Base-by-base conservation (phyloP, 139 green algal species). In the Edaphochlamys debaryana region DNA sequence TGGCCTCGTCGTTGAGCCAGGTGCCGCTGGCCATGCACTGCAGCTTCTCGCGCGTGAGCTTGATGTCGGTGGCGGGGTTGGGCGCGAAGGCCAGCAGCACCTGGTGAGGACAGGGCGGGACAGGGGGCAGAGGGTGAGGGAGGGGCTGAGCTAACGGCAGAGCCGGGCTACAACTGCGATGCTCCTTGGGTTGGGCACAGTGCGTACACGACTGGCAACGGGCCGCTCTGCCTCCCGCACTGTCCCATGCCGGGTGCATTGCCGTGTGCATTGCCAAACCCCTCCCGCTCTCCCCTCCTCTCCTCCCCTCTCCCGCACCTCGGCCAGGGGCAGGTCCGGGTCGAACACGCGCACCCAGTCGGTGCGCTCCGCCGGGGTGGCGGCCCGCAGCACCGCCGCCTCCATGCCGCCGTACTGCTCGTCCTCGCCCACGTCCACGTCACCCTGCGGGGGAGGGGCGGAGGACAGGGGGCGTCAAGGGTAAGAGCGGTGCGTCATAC, bases 1-100 rank as follows among this genome's bases (percentile, higher is more conserved):
- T 96, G 67, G 95, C 88, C 81, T 97, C 94, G 38, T 97, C 94
- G 75, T 97, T 97, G 6, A 97, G 91, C 94, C 93, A 97, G 48
- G 20, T 22, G 11, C 36, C 40, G 37, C 30, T 1, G 4, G 38
- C 25, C 73, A 91, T 63, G 71, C 72, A 88, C 5, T 25, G 32
- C 80, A 91, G 56, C 71, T 90, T 85, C 23, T 69, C 54, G 13
- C 83, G 74, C 56, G 74, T 42, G 25, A 91, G 68, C 19, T 88
- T 66, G 27, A 87, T 84, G 60, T 68, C 42, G 29, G 34, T 50
- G 30, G 54, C 42, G 17, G 37, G 4, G 75, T 72, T 82, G 62
- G 75, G 75, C 41, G 62, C 30, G 62, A 52, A 82, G 19, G 48
- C 4, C 41, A 82, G 30, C 75, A 82, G 41, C 19, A 72, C 2